phyloP scores from a whole-genome alignment of 176 grass and related monocot genomes.

The Zea luxurians region DNA sequence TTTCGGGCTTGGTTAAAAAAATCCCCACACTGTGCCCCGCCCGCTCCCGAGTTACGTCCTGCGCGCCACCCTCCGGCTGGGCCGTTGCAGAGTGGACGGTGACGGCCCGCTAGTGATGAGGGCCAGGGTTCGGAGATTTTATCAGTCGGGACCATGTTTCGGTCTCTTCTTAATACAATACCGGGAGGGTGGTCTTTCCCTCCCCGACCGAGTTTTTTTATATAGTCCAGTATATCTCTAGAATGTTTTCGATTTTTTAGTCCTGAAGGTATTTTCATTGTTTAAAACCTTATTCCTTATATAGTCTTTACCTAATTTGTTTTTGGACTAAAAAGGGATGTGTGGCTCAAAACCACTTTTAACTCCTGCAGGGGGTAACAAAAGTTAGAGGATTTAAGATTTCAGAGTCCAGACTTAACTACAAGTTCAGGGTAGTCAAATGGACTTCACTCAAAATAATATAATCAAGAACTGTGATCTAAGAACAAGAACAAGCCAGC shows the following conservation, averaged over 20 bases:
- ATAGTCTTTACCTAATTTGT: not conserved
- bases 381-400: not conserved
- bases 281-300: not conserved
- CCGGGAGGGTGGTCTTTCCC: no score
- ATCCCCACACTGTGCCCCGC: no score
- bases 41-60: no score
- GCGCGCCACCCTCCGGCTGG: no score
- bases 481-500: conserved; percentile 9
- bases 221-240: not conserved
- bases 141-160: no score
- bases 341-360: not conserved
- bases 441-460: not conserved
- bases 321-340: not conserved
- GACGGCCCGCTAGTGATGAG: no score
- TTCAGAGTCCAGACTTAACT: not conserved
- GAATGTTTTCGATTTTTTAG: not conserved
- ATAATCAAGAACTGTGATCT: not conserved
- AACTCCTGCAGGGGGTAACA: not conserved
- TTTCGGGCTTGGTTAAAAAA: no score
- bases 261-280: not conserved
- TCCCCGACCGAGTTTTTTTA: no score
- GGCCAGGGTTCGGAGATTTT: no score
- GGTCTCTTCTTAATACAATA: no score
- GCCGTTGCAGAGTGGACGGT: no score
- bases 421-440: not conserved